Percentiles rank a stretch among this genome's conserved stretches.
phyloP scores from a whole-genome alignment of 108 stramenopile species.

The Mediolabrus comicus region DNA sequence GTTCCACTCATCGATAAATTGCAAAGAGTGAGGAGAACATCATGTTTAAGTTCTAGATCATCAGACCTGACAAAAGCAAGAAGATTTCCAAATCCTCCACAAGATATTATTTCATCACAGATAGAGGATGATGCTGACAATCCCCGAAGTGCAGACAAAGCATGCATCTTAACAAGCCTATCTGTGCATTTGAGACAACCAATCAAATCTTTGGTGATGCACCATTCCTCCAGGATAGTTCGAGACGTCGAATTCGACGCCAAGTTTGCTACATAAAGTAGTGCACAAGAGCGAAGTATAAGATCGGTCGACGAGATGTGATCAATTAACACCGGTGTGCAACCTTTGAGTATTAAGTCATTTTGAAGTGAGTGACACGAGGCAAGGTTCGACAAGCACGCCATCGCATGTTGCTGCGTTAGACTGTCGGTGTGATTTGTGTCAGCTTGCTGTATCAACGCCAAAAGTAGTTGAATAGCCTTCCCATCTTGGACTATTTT shows the following conservation, averaged over 20 bases:
- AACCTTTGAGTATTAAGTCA: slow-evolving; percentile 46
- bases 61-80: slow-evolving; percentile 63
- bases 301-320: slow-evolving; percentile 61
- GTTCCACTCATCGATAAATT: slow-evolving; percentile 79
- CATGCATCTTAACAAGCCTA: slow-evolving; percentile 50
- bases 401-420: slow-evolving; percentile 72
- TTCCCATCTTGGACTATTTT: slow-evolving; percentile 75
- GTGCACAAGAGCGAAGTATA: slow-evolving; percentile 60
- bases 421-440: slow-evolving; percentile 60
- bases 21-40: slow-evolving; percentile 76
- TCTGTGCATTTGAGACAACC: slow-evolving; percentile 25
- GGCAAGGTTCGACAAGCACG: slow-evolving; percentile 75
- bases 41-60: slow-evolving; percentile 76
- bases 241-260: slow-evolving; percentile 64
- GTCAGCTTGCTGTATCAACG: slow-evolving; percentile 10
- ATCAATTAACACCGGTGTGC: slow-evolving; percentile 43
- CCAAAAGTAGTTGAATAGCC: slow-evolving; percentile 44
- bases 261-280: slow-evolving; percentile 76
- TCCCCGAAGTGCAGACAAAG: slow-evolving; percentile 72
- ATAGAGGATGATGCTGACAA: slow-evolving; percentile 56
- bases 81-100: slow-evolving; percentile 56
- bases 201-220: slow-evolving; percentile 13
- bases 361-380: slow-evolving; percentile 61
- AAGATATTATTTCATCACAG: slow-evolving; percentile 55
- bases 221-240: slow-evolving; percentile 12